phyloP scores from a whole-genome alignment of 2,329 filamentous ascomycete genomes.

The Exophiala sp. region DNA sequence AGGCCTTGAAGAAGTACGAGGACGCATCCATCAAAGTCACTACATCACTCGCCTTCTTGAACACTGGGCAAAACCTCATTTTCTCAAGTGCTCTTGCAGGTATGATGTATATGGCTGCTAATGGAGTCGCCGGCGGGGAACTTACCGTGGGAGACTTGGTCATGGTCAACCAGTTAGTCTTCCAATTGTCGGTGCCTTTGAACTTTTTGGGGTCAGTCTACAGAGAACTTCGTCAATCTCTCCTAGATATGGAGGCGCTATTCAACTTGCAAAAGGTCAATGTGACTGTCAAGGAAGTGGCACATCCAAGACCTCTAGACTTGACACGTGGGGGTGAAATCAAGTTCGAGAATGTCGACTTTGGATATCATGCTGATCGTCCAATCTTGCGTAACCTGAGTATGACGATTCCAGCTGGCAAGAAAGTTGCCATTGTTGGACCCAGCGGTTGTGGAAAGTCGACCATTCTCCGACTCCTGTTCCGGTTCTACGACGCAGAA shows the following conservation, averaged over 20 bases:
- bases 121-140: conserved; percentile 75
- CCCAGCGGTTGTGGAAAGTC: conserved; percentile 96
- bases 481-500: conserved; percentile 91
- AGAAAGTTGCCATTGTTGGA: conserved; percentile 93
- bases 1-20: conserved; percentile 80
- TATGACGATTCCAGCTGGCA: conserved; percentile 87
- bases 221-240: conserved; percentile 86
- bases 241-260: conserved; percentile 97
- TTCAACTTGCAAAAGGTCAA: conserved; percentile 98
- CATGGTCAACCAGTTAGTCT: conserved; percentile 98
- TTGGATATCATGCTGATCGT: conserved; percentile 83
- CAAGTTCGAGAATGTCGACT: conserved; percentile 88
- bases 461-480: conserved; percentile 83
- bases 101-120: conserved; percentile 97
- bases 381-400: conserved; percentile 81
- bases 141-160: conserved; percentile 94
- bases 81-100: conserved; percentile 89
- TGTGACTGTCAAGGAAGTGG: conserved; percentile 73
- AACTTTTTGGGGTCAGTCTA: conserved; percentile 99
- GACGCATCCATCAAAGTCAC: conserved; percentile 94
- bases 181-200: conserved; percentile 92
- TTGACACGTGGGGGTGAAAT: conserved; percentile 82
- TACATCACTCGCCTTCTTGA: conserved; percentile 87
- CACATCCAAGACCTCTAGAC: conserved; percentile 67
- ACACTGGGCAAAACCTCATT: conserved; percentile 94